Base-by-base conservation (phyloP, 2,329 filamentous ascomycete genomes). In the Ambrosiella beaveri region DNA sequence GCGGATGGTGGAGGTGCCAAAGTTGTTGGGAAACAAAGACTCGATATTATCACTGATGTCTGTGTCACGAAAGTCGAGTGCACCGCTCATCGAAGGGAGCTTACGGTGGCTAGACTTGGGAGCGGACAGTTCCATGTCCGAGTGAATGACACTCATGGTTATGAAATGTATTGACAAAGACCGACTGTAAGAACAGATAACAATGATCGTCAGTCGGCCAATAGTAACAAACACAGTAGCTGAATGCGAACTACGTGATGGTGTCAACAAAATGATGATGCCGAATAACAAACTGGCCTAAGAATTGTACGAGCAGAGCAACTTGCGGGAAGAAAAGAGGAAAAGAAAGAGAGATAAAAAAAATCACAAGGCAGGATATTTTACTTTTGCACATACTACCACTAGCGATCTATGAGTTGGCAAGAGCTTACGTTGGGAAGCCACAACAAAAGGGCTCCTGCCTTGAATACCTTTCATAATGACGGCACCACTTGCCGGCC, bases 21-120 rank as follows among this genome's bases (percentile, higher is more conserved):
- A 60, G 27, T 57, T 57, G 15, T 54, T 57, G 15, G 59, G 56
- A 19, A 60, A 60, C 15, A 60, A 38, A 17, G 59, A 60, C 56
- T 60, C 59, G 15, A 57, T 60, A 38, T 60, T 56, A 45, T 60
- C 59, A 35, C 56, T 58, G 45, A 60, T 60, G 41, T 60, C 55
- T 11, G 59, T 60, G 35, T 60, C 59, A n/a, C 59, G 51, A 15
- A 60, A 51, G 41, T 60, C 59, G n/a, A 60, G 41, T 44, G 56
- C 56, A 36, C 56, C 52, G 37, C 56, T 57, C 51, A 57, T 58
- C 7, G 59, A 58, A 15, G 59, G 56, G n/a, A 52, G 45, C 15
- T 54, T 38, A 11, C 36, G 52, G 35, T 56, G 58, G 39, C 49
- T 57, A 15, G 37, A 35, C 54, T 59, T 57, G 47, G 45, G 54